phyloP scores from a whole-genome alignment of 148 eudicot species.

The Pouteria glomerata region DNA sequence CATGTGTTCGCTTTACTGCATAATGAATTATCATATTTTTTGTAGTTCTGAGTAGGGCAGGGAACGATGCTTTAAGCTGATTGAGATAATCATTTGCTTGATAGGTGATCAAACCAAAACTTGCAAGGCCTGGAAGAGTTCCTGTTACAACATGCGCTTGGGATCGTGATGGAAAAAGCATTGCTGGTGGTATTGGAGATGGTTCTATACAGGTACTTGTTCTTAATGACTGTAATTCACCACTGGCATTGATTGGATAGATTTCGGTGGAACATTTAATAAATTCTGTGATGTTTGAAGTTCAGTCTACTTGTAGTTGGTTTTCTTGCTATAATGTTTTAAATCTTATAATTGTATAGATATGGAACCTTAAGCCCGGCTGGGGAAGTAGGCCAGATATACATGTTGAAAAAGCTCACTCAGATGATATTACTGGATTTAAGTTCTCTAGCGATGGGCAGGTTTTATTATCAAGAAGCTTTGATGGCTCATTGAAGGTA shows the following conservation, averaged over 20 bases:
- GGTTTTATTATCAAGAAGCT: constrained; percentile 79
- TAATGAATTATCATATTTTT: background rate
- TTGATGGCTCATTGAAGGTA: constrained; percentile 85
- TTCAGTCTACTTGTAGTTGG: background rate
- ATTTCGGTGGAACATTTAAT: background rate
- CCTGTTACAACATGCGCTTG: constrained; percentile 92
- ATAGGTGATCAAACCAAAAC: constrained; percentile 96
- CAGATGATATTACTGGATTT: constrained; percentile 85
- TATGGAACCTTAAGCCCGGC: constrained; percentile 92
- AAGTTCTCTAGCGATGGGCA: constrained; percentile 88
- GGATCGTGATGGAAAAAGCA: constrained; percentile 84
- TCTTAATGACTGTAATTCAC: background rate
- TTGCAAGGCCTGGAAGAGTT: constrained; percentile 81
- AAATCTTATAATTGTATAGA: constrained; percentile 33
- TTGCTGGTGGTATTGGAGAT: constrained; percentile 92
- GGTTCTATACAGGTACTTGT: constrained; percentile 85
- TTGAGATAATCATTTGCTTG: constrained; percentile 11
- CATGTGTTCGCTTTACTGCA: background rate
- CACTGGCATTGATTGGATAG: background rate
- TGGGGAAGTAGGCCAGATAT: constrained; percentile 98
- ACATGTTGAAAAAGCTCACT: constrained; percentile 57
- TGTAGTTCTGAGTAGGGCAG: background rate
- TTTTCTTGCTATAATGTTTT: background rate
- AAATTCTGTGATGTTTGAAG: background rate
- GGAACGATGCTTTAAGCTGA: constrained; percentile 10